A percentile compares a stretch with the other conserved stretches of the same genome.
Evolutionary conservation across 106 monocot genomes (phyloP).

Genomic region (Narthecium ossifragum): DNA sequence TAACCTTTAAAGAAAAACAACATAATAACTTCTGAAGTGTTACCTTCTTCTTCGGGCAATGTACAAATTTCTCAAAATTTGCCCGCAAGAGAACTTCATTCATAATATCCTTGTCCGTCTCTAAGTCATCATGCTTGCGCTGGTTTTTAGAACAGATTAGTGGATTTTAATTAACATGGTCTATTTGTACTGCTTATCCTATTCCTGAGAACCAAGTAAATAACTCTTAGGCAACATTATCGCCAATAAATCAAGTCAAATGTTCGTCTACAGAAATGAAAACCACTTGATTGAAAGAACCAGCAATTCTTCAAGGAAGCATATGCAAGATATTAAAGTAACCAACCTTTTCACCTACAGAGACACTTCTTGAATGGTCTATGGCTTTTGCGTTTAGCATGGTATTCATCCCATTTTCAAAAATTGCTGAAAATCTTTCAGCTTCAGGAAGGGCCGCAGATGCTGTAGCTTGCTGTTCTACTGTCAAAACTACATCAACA

Average conservation of each 20-base stretch:
- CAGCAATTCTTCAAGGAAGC: no score
- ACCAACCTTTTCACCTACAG: constrained; percentile 63
- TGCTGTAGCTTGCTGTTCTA: constrained; percentile 69
- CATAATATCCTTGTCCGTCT: constrained; percentile 55
- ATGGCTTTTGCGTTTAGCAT: constrained; percentile 10
- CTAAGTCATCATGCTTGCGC: constrained; percentile 57
- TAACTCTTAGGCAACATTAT: no score
- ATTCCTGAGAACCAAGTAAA: no score
- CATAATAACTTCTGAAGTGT: no score
- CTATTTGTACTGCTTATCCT: no score
- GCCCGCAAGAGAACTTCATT: constrained; percentile 90
- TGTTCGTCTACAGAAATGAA: no score
- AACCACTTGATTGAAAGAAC: no score
- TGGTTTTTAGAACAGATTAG: constrained; percentile 13
- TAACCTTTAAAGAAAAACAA: no score
- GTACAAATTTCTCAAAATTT: constrained; percentile 81
- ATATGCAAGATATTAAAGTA: not conserved
- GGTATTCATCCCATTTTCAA: constrained; percentile 3
- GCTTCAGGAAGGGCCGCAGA: constrained; percentile 59
- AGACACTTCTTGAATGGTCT: constrained; percentile 10
- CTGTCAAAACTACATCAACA: constrained; percentile 19
- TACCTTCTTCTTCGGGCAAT: constrained; percentile 79
- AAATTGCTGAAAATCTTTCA: constrained; percentile 80
- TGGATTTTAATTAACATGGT: no score
- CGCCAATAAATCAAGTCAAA: no score